Base-by-base conservation (phyloP, 345 rosid species). In the Leavenworthia alabamica region DNA sequence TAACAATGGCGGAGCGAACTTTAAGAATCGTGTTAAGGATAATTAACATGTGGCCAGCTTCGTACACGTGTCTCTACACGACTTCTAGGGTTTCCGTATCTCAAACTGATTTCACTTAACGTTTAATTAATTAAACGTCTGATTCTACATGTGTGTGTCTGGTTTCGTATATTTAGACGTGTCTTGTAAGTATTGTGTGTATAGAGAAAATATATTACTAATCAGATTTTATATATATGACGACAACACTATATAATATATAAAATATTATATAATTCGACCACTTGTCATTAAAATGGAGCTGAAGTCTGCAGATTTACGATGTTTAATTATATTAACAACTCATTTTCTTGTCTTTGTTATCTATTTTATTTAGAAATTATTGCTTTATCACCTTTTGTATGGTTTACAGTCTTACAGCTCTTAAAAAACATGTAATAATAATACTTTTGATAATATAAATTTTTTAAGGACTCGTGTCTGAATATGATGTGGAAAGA, bases 51-150 rank as follows among this genome's bases (percentile, higher is more conserved):
- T 70, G 64, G 64, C 63, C 64, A 47, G 62, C 42, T 29, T 62
- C 43, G 20, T 28, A 54, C 62, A 70, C 68, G 52, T 47, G 71
- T 66, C 42, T 35, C 33, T 45, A 45, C 64, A 55, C 59, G 68
- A 54, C 64, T 62, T 62, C 22, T 70, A 70, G 74, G 74, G 74
- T 55, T 70, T 56, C 52, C 64, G 64, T 70, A 62, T 71, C 43
- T 16, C 17, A 71, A 46, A 48, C 52, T 70, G 59, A 39, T 70
- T n/a, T n/a, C n/a, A n/a, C n/a, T n/a, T n/a, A n/a, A n/a, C n/a
- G n/a, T n/a, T n/a, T 28, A 20, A 57, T 56, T 10, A 42, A 4
- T 4, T 37, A 16, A 68, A 42, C 35, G 16, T 37, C 36, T 6
- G 55, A 62, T 47, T 36, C 45, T 61, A 20, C 43, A 59, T 59